Evolutionary conservation across 2,329 filamentous ascomycete species (phyloP), one percentile per base, ranked within the genome.

Genomic region (Paracoccidioides lutzii): DNA sequence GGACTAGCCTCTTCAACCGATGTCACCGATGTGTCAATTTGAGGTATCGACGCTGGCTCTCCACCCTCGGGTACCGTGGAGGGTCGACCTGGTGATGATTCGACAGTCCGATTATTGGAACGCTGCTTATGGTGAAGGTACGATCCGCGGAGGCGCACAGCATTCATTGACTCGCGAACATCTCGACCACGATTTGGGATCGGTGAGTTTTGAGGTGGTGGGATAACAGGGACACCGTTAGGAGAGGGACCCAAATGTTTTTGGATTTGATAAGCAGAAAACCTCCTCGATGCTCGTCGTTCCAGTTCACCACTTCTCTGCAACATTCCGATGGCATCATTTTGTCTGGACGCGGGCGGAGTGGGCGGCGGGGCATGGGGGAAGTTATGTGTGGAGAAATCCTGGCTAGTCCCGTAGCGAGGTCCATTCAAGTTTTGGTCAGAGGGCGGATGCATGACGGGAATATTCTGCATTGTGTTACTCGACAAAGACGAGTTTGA

Each of bases 251-350:
- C 91, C 1, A 97, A 76, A 64, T 95, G 90, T 67, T 96, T 97
- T 48, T 89, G 88, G 62, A 98, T 95, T 66, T 98, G 93, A 68
- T 97, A 98, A 54, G 90, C 87, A 1, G 93, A 97, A 68, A 97
- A 98, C 65, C 93, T 80, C 62, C 91, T 81, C 12, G 93, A 98
- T 0, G 93, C 93, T 67, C 93, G 81, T 66, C 93, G 82, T 72
- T 98, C 93, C 52, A 98, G 75, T 62, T 96, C 90, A 22, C 91
- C 91, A 38, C 90, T 90, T 70, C 90, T 83, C 71, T 97, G 93
- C 61, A 98, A 72, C 52, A 90, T 90, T 51, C 89, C 89, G 53
- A 98, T 76, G 4, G 93, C 93, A 74, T 95, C 94, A 64, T 93
- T 87, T 63, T 90, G 84, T 64, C 87, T 87, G 53, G 89, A 87